Evolutionary conservation across 345 rosid species (phyloP), one percentile per base, ranked within the genome.

Genomic region (Salix viminalis): DNA sequence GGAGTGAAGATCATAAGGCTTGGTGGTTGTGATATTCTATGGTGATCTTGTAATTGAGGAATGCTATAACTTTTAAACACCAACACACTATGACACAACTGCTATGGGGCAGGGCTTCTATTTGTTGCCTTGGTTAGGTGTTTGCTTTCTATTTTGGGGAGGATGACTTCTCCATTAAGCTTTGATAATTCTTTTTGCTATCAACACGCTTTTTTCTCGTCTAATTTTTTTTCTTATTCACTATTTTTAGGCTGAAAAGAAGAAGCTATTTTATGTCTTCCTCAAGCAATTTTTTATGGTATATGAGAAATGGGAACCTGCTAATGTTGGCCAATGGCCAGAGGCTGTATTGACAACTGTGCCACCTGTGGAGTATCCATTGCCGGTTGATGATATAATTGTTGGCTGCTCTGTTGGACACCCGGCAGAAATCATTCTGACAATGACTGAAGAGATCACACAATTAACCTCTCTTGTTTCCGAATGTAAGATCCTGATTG

Each of bases 371-470:
- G 92, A 88, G 71, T 74, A 82, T 76, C 74, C 73, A 26, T 65
- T 74, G 67, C 73, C 39, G 30, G 48, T 37, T 28, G 78, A 79
- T 76, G 87, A 84, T 67, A 65, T 80, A 6, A 79, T 84, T 62
- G 76, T 85, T 75, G 95, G 92, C 52, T 91, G 92, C 85, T 84
- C 79, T 65, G 81, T 75, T n/a, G 95, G 91, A 70, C 95, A 91
- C 82, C 95, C 95, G 36, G 77, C 92, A 73, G 92, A 85, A 79
- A 72, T 88, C 52, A 84, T 91, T 84, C 58, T 79, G 78, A 19
- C 73, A 60, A 78, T 91, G 79, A 81, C 76, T 75, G 91, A 87
- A 82, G 90, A 91, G 87, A 64, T 89, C 62, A 75, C 71, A 32
- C 84, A 73, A 50, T 78, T 91, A 75, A 89, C 87, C 36, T 28